Conservation (phyloP, 148 eudicot genomes). For the Talinum fruticosum region DNA sequence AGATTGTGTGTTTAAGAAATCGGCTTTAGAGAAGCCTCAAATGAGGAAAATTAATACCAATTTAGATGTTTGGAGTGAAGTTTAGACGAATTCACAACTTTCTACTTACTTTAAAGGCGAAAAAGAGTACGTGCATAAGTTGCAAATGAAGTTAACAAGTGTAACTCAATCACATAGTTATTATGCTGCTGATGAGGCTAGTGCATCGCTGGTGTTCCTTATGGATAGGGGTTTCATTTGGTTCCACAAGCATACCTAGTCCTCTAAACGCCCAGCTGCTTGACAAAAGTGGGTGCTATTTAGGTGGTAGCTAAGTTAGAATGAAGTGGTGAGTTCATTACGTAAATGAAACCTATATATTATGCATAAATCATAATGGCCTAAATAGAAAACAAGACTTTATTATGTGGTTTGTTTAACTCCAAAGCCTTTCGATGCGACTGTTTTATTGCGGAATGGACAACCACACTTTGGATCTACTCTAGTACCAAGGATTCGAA, state of each 20-base stretch:
- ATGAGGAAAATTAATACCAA: not conserved
- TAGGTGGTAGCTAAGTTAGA: not conserved
- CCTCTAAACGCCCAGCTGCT: not conserved
- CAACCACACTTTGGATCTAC: too few species aligned
- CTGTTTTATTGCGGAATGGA: too few species aligned
- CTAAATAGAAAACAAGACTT: not conserved
- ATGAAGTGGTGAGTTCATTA: not conserved
- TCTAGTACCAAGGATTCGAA: too few species aligned
- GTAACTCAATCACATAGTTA: not conserved
- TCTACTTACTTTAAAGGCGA: not conserved
- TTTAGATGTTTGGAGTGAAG: not conserved
- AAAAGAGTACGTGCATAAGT: not conserved
- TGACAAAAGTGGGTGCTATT: not conserved
- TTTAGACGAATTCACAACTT: not conserved
- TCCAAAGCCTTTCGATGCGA: too few species aligned
- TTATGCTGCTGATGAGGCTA: not conserved
- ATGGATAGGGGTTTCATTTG: not conserved
- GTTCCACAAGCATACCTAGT: not conserved
- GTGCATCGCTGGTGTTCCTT: not conserved
- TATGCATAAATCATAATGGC: not conserved
- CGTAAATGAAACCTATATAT: too few species aligned
- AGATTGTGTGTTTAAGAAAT: not conserved
- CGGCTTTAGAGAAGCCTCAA: not conserved
- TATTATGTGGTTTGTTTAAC: too few species aligned
- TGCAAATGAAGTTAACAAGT: not conserved